Evolutionary conservation across 129 eudicot genomes (phyloP), one percentile per base, ranked within the genome.

Genomic region (Flaveria robusta): DNA sequence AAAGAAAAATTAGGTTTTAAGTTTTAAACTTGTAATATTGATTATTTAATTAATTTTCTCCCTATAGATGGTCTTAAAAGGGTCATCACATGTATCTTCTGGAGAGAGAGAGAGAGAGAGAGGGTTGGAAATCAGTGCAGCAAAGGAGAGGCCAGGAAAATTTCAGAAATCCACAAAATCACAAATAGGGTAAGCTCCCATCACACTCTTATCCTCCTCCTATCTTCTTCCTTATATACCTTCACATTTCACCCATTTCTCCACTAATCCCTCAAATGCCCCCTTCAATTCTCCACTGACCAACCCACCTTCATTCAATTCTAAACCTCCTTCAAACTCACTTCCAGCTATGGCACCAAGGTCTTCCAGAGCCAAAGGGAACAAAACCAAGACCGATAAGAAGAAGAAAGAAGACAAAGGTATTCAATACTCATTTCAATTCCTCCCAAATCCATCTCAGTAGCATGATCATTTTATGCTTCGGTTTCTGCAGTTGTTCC

Each of bases 351-450:
- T 94, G 99, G 99, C 97, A 71, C 99, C 99, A 7, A 89, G 89
- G 87, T 91, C 99, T 0, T 81, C 84, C 55, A 89, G 91, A 85
- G 93, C 90, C n/a, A 94, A 87, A 78, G 99, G 97, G 29, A 89
- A 85, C 81, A 94, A 86, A 80, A 67, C 82, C 23, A 94, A 89
- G 55, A 16, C 82, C 26, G 99, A 94, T 16, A 91, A 86, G 97
- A 94, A 82, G 89, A 91, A 94, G 85, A 94, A 87, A 73, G 97
- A 94, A 83, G 99, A 94, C 49, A 94, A 94, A 85, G 96, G 99
- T 94, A 5, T 34, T n/a, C 9, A 49, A n/a, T 9, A 18, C 0
- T n/a, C 42, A 66, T 34, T 50, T 14, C 10, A 23, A 64, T 16
- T 41, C 46, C 5, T 6, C 13, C 43, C 1, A 52, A 11, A 3